Percentiles rank a stretch among this genome's conserved stretches.
Conservation (phyloP, 352 stramenopile species). For the Globisporangium mamillatum region DNA sequence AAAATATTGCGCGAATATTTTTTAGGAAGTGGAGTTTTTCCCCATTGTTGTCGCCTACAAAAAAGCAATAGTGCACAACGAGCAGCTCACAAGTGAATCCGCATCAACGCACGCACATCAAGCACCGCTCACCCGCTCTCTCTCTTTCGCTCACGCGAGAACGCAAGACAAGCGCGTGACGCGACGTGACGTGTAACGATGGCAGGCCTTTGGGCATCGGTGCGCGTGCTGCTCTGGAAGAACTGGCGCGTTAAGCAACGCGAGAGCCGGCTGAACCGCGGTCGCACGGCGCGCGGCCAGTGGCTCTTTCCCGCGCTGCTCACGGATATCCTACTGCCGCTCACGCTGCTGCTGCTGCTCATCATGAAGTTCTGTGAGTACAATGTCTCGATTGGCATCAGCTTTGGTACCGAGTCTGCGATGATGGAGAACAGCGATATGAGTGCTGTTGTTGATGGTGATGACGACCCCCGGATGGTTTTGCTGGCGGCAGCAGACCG, state of each 20-base stretch:
- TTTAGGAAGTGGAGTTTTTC: too few relatives aligned
- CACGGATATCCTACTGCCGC: conserved; percentile 64
- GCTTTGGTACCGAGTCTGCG: not conserved
- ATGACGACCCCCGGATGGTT: not conserved
- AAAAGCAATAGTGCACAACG: too few relatives aligned
- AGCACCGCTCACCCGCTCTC: too few relatives aligned
- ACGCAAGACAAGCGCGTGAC: too few relatives aligned
- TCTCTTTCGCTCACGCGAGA: too few relatives aligned
- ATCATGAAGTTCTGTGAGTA: conserved; percentile 55
- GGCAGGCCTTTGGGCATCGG: conserved; percentile 19
- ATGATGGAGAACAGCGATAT: not conserved
- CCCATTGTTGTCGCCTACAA: too few relatives aligned
- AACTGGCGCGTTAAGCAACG: conserved; percentile 84
- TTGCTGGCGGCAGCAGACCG: not conserved
- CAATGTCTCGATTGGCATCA: conserved; percentile 28
- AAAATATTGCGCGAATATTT: too few relatives aligned
- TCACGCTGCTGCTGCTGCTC: conserved; percentile 54
- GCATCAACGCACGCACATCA: not conserved
- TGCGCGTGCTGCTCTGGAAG: conserved; percentile 74
- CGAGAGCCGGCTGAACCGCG: conserved; percentile 63
- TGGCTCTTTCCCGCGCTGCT: conserved; percentile 72
- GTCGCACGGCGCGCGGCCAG: conserved; percentile 24
- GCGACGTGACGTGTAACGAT: conserved; percentile 3
- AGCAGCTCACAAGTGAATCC: not conserved
- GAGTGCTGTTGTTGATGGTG: not conserved